Percentiles rank a stretch among this genome's conserved stretches.
phyloP scores from a whole-genome alignment of 805 yeast species.

The Schwanniomyces occidentalis region DNA sequence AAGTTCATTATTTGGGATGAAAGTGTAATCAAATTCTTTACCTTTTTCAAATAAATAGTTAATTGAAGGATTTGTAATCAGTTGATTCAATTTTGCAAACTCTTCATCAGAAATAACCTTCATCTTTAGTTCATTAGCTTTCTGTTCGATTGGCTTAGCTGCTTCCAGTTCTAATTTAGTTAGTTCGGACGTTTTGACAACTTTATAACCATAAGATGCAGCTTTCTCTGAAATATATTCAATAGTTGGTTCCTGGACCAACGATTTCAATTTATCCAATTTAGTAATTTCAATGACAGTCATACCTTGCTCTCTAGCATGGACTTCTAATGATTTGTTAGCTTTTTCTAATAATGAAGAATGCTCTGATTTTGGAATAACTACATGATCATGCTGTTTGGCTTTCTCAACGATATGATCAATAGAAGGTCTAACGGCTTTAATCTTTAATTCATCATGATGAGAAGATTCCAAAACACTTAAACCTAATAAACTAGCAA shows the following conservation, averaged over 20 bases:
- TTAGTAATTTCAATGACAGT: slow-evolving; percentile 6
- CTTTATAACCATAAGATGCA: not conserved
- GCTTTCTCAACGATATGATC: slow-evolving; percentile 10
- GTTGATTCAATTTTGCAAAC: slow-evolving; percentile 11
- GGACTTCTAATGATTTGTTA: slow-evolving; percentile 3
- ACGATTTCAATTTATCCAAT: slow-evolving; percentile 4
- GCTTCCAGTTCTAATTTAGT: not conserved
- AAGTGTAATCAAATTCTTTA: slow-evolving; percentile 5
- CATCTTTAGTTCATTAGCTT: slow-evolving; percentile 3
- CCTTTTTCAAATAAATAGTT: slow-evolving; percentile 27
- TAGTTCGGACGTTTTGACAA: not conserved
- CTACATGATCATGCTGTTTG: slow-evolving; percentile 8
- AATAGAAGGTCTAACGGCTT: slow-evolving; percentile 11
- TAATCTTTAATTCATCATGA: slow-evolving; percentile 5
- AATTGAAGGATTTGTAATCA: slow-evolving; percentile 22
- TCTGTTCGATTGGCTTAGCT: slow-evolving; percentile 2
- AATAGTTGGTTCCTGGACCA: slow-evolving; percentile 1
- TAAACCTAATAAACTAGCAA: slow-evolving; percentile 9
- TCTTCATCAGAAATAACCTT: not conserved
- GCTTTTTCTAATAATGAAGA: slow-evolving; percentile 5
- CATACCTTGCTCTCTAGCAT: slow-evolving; percentile 4
- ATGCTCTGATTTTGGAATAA: slow-evolving; percentile 7
- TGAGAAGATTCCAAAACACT: slow-evolving; percentile 8
- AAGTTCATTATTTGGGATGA: slow-evolving; percentile 7
- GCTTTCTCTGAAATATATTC: slow-evolving; percentile 3